Evolutionary conservation across 192 early-diverging fungal species (phyloP).

Genomic region (Backusella macrospora): DNA sequence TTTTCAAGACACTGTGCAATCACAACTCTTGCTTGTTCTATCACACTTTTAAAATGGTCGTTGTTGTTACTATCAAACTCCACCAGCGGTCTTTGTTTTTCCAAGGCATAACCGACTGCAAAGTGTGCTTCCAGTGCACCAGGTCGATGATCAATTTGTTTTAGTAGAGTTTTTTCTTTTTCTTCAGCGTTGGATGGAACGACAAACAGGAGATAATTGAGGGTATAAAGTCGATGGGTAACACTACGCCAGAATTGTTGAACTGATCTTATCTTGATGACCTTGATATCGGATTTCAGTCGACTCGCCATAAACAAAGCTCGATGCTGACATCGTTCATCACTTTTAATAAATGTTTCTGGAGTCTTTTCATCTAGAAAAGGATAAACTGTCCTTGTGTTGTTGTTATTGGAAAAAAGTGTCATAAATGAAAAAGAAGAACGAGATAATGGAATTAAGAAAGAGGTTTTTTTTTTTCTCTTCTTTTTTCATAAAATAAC

Average conservation of each 20-base stretch:
- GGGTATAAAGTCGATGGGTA: slow-evolving; percentile 31
- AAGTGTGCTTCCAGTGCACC: slow-evolving; percentile 32
- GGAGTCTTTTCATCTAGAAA: no score
- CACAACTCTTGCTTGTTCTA: slow-evolving; percentile 28
- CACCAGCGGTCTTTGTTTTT: background rate
- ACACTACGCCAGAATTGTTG: slow-evolving; percentile 25
- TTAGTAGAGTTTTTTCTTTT: background rate
- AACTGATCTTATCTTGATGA: background rate
- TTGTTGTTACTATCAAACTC: slow-evolving; percentile 8
- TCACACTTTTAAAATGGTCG: slow-evolving; percentile 14
- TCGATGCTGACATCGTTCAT: slow-evolving; percentile 38
- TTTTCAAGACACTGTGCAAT: slow-evolving; percentile 37
- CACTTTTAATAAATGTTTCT: background rate
- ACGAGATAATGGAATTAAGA: background rate
- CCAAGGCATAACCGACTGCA: slow-evolving; percentile 29
- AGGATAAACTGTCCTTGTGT: no score
- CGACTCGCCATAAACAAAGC: slow-evolving; percentile 37
- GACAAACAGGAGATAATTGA: slow-evolving; percentile 34
- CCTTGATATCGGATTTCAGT: slow-evolving; percentile 25
- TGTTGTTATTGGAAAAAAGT: no score
- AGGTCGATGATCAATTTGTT: background rate
- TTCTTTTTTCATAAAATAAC: background rate
- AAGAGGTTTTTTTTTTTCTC: background rate
- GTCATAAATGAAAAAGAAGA: no score
- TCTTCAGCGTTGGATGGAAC: slow-evolving; percentile 9